Evolutionary conservation across 176 grass and related monocot genomes (phyloP).

Genomic region (Panicum miliaceum): DNA sequence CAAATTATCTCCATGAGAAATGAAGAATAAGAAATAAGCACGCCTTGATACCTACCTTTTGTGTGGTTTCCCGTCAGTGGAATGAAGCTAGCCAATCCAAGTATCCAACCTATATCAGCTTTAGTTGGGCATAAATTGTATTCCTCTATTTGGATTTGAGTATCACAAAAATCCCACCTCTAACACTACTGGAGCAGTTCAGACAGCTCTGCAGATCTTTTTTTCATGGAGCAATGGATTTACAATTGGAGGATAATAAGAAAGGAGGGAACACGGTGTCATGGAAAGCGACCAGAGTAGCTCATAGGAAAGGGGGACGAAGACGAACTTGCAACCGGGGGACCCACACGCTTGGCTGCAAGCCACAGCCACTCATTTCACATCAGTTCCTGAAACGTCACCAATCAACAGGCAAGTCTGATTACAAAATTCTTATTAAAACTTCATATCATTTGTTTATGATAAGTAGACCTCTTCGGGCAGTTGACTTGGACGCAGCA

Average conservation of each 20-base stretch:
- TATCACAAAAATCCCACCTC: no score
- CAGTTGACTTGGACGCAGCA: neutral
- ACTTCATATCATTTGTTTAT: no score
- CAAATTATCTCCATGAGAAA: neutral
- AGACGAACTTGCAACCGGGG: neutral
- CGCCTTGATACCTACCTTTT: neutral
- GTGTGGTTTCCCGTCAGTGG: neutral
- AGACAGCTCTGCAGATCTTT: neutral
- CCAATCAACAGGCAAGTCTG: neutral
- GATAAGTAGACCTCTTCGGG: no score
- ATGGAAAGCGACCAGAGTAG: neutral
- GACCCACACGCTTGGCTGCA: neutral
- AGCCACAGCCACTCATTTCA: neutral
- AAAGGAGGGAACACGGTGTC: neutral
- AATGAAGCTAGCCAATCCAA: neutral
- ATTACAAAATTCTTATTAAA: neutral
- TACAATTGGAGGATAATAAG: neutral
- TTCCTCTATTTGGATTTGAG: neutral
- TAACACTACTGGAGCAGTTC: neutral
- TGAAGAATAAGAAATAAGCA: neutral
- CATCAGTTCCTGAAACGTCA: neutral
- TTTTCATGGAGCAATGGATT: no score
- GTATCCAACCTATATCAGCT: neutral
- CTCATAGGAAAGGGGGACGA: neutral
- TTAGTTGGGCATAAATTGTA: neutral